Conservation (phyloP, 2,329 filamentous ascomycete species). For the Bisporella sp. region DNA sequence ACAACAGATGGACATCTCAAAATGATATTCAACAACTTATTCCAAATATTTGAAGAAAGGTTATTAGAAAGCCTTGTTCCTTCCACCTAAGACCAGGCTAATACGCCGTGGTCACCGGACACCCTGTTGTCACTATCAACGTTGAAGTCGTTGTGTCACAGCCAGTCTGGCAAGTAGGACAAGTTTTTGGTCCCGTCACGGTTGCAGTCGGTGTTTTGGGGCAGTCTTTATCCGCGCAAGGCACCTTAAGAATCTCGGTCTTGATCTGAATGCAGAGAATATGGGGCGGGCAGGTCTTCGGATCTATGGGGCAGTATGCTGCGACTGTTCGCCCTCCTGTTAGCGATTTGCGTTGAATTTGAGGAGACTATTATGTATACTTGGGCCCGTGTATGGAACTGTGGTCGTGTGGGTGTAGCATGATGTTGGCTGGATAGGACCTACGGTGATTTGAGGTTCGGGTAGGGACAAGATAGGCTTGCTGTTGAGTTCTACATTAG, state of each 20-base stretch:
- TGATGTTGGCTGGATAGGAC: background rate
- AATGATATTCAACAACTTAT: background rate
- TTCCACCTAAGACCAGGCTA: background rate
- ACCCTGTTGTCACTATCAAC: conserved; percentile 6
- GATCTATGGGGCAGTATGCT: conserved; percentile 10
- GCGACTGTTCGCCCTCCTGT: background rate
- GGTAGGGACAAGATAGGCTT: no score
- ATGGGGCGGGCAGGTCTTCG: conserved; percentile 5
- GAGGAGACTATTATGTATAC: conserved; percentile 1
- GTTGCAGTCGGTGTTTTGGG: conserved; percentile 17
- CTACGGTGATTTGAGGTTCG: background rate
- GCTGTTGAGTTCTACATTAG: no score
- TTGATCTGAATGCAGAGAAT: conserved; percentile 9
- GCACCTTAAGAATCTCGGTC: conserved; percentile 6
- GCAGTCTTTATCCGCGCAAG: conserved; percentile 9
- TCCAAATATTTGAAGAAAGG: background rate
- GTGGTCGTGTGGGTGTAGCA: conserved; percentile 8
- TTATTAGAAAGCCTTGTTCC: background rate
- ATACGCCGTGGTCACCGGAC: background rate
- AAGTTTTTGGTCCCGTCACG: conserved; percentile 8
- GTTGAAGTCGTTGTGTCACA: conserved; percentile 8
- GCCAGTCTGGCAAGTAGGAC: conserved; percentile 12
- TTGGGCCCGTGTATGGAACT: conserved; percentile 9
- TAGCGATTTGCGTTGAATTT: background rate
- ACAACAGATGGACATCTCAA: background rate